phyloP scores from a whole-genome alignment of 108 stramenopile species.

The Stephanodiscus minutulus region DNA sequence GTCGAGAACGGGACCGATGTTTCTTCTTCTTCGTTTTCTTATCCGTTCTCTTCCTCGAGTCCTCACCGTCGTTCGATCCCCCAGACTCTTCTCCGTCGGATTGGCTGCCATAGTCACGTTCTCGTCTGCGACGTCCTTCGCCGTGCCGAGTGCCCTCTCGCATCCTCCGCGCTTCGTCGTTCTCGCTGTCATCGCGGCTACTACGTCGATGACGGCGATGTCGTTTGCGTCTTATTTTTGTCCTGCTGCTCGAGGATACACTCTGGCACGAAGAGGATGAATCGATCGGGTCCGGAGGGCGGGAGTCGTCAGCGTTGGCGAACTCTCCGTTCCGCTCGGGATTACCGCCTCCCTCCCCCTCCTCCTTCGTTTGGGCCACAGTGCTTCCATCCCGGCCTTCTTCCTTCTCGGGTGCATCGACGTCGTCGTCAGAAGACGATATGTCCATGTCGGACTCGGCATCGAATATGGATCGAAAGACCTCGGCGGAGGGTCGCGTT shows the following conservation, averaged over 20 bases:
- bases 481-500: slow-evolving; percentile 25
- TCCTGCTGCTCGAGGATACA: background rate
- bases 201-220: slow-evolving; percentile 1
- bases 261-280: background rate
- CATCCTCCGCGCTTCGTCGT: background rate
- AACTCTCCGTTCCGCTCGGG: background rate
- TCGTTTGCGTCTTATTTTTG: background rate
- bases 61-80: background rate
- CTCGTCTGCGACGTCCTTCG: background rate
- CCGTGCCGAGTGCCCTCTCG: background rate
- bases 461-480: slow-evolving; percentile 49
- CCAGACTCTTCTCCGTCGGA: background rate
- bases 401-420: background rate
- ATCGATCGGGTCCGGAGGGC: background rate
- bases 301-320: background rate
- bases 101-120: background rate
- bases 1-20: background rate
- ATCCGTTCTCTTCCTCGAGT: background rate
- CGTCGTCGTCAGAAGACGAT: slow-evolving; percentile 21
- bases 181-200: background rate
- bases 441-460: slow-evolving; percentile 45
- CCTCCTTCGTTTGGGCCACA: background rate
- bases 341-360: background rate
- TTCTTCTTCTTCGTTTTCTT: slow-evolving; percentile 11
- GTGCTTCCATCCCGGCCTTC: background rate